Base-by-base conservation (phyloP, 73 alveolate species). In the Uronychia binucleata region DNA sequence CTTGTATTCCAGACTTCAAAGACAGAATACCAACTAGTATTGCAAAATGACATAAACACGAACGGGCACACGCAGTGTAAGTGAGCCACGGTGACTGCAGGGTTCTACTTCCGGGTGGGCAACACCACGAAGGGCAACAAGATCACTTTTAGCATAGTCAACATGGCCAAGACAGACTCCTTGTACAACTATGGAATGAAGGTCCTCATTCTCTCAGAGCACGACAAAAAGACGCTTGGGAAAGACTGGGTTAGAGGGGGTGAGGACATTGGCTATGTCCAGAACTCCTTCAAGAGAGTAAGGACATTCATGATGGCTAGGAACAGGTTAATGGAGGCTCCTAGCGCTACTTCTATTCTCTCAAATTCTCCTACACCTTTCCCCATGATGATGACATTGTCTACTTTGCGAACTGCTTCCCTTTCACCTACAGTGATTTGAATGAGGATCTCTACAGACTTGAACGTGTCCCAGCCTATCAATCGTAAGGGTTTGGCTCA, bases 401-500 rank as follows among this genome's bases (percentile, higher is more conserved):
- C 0, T 97, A 88, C 87, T 98, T 98, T 85, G 99, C 99, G 27
- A 92, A 97, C 89, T 94, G 99, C 87, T 94, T 94, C 85, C 99
- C 99, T 26, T 97, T 93, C 88, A 95, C 99, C 0, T 96, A 91
- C 78, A 67, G 98, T 14, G 97, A 97, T 82, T 81, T 97, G 33
- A 82, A 60, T 14, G 94, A 90, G 57, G 97, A 97, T 77, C 76
- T 97, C 78, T 90, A 85, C 75, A 83, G 81, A 26, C 59, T 90
- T 26, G 86, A 85, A 19, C 34, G 75, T 26, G 90, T 83, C 59
- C 93, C 94, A 28, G 58, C 74, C 0, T 58, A 29, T 5, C 67
- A 46, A 46, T 46, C 67, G 67, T 81, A 46, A 11, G 67, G 19
- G 19, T 19, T 46, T 46, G 67, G 67, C 67, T 46, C 59, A 30